Conservation (phyloP, 352 stramenopile genomes). For the Peronospora destructor region DNA sequence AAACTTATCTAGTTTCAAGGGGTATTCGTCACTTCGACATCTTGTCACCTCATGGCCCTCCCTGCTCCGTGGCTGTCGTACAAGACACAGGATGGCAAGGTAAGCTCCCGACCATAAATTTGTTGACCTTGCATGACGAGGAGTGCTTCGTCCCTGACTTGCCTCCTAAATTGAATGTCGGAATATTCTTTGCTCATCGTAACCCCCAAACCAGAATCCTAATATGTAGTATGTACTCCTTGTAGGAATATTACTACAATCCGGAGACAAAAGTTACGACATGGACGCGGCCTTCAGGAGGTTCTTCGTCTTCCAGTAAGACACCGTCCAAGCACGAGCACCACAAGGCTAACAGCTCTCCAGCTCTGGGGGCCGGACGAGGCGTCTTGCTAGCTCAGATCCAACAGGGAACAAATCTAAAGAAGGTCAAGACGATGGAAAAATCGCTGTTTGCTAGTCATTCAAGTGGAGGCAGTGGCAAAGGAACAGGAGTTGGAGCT, state of each 20-base stretch:
- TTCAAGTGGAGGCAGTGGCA: constrained; percentile 15
- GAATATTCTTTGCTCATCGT: too few relatives aligned
- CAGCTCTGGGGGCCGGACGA: constrained; percentile 32
- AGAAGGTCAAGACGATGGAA: constrained; percentile 75
- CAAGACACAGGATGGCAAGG: constrained; percentile 83
- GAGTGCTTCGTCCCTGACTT: too few relatives aligned
- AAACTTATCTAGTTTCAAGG: too few relatives aligned
- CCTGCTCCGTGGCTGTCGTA: constrained; percentile 75
- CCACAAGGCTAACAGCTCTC: constrained; percentile 23
- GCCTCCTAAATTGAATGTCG: too few relatives aligned
- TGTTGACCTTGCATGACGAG: too few relatives aligned
- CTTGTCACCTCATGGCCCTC: constrained; percentile 49
- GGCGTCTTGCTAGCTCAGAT: constrained; percentile 63
- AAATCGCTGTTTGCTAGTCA: constrained; percentile 45
- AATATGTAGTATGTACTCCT: not conserved
- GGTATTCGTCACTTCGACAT: too few relatives aligned
- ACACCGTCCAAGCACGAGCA: constrained; percentile 37
- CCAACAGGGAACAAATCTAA: constrained; percentile 57
- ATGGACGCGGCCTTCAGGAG: constrained; percentile 55
- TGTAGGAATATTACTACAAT: constrained; percentile 88
- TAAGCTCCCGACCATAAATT: constrained; percentile 14
- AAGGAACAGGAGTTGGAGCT: not conserved
- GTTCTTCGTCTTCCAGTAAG: constrained; percentile 22
- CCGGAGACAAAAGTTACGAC: constrained; percentile 83
- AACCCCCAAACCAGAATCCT: too few relatives aligned